Conservation (phyloP, 2,329 filamentous ascomycete species). For the Arthrinium phaeospermum region DNA sequence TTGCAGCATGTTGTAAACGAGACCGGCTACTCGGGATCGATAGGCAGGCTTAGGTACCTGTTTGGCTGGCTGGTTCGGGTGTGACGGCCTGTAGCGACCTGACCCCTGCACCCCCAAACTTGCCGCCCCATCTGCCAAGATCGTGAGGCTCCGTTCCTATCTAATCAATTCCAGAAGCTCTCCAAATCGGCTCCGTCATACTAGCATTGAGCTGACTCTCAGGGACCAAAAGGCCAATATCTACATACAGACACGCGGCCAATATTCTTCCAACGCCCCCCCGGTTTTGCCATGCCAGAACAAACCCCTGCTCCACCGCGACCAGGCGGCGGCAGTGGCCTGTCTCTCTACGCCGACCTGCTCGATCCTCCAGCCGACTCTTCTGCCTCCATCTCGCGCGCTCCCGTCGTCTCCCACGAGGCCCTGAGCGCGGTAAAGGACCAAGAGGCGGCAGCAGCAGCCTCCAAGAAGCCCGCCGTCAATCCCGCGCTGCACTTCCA, state of each 20-base stretch:
- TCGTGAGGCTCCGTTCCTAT: neutral
- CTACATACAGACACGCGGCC: neutral
- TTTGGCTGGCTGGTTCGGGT: neutral
- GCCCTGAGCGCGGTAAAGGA: slow-evolving; percentile 51
- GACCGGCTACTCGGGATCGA: slow-evolving; percentile 12
- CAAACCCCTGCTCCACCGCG: slow-evolving; percentile 45
- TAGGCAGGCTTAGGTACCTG: neutral
- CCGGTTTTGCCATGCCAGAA: slow-evolving; percentile 30
- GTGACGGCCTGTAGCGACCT: neutral
- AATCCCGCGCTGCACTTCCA: slow-evolving; percentile 81
- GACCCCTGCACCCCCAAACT: neutral
- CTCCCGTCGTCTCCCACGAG: slow-evolving; percentile 74
- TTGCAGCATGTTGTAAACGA: neutral
- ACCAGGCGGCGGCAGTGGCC: slow-evolving; percentile 44
- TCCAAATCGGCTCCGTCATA: slow-evolving; percentile 11
- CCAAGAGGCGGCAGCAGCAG: slow-evolving; percentile 51
- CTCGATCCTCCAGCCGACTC: slow-evolving; percentile 63
- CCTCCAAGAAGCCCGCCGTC: slow-evolving; percentile 59
- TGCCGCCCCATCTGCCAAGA: slow-evolving; percentile 2
- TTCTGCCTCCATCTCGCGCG: slow-evolving; percentile 74
- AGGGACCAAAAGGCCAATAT: neutral
- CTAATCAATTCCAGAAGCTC: slow-evolving; percentile 13
- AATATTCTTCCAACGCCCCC: neutral
- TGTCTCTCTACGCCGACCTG: slow-evolving; percentile 86
- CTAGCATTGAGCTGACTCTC: neutral